Evolutionary conservation across 192 early-diverging fungal genomes (phyloP).

Genomic region (Backusella tuberculispora): DNA sequence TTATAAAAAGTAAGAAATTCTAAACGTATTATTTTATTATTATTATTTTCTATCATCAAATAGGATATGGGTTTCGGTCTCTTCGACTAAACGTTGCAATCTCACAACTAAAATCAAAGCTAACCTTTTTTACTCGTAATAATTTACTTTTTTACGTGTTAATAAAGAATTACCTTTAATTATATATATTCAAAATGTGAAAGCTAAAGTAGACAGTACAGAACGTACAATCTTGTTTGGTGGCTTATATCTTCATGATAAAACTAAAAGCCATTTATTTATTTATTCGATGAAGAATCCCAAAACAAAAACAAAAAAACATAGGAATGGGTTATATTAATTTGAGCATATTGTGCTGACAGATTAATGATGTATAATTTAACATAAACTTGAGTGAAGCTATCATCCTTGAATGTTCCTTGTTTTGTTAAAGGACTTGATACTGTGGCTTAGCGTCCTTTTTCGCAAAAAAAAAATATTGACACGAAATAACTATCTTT

Average conservation of each 20-base stretch:
- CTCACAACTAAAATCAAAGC: not conserved
- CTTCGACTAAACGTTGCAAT: slow-evolving; percentile 14
- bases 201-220: not conserved
- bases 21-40: not conserved
- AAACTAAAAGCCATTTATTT: not conserved
- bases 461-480: not conserved
- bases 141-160: not conserved
- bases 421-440: not conserved
- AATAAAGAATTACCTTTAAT: slow-evolving; percentile 6
- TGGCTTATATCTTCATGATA: not conserved
- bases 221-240: not conserved
- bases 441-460: not conserved
- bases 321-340: not conserved
- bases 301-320: not conserved
- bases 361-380: not conserved
- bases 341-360: too few relatives aligned
- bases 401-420: not conserved
- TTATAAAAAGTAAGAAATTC: not conserved
- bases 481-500: too few relatives aligned
- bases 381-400: not conserved
- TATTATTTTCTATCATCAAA: not conserved
- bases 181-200: not conserved
- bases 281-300: not conserved
- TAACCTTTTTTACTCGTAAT: not conserved
- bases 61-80: slow-evolving; percentile 16